Base-by-base conservation (phyloP, 2,329 filamentous ascomycete species). In the Fusarium domesticum region DNA sequence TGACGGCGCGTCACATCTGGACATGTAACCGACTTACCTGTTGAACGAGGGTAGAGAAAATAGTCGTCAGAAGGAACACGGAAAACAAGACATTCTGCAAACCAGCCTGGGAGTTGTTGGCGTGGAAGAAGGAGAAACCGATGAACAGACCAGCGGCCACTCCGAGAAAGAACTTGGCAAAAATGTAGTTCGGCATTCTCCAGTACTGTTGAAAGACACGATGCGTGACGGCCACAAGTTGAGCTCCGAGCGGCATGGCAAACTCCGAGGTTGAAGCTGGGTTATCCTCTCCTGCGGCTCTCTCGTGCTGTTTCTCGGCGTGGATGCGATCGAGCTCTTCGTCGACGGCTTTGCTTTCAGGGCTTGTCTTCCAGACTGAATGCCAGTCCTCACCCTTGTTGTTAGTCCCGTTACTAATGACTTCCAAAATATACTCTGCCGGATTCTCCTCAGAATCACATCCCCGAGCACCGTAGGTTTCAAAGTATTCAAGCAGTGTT, bases 201-300 rank as follows among this genome's bases (percentile, higher is more conserved):
- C 88, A 92, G 73, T 91, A 91, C 61, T 93, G 88, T 59, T 88
- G 78, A 67, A 90, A 90, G 6, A 90, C 80, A 45, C 88, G 82
- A 7, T 74, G 56, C 2, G 80, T 81, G 33, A 89, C 86, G 46
- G 82, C 74, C 34, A 64, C 67, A 1, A 92, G 66, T 61, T 96
- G 90, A 1, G 70, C 58, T 0, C 46, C 47, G 59, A 95, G 87
- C 0, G 89, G 83, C 56, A 87, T 85, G 5, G 90, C 89, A 50
- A 95, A 95, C 65, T 93, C 87, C 6, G 78, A 71, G 53, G 78
- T 51, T 64, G 58, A 49, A 2, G 48, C 45, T 0, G 45, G 20
- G 3, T 61, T 58, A 1, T 62, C 54, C 1, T 51, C 47, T 0
- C 39, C 48, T 0, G 51, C 41, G 5, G 43, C 51, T 6, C 39